Percentiles rank a stretch among this genome's conserved stretches.
Evolutionary conservation across 2,329 filamentous ascomycete genomes (phyloP).

Genomic region (Pseudogymnoascus sp.): DNA sequence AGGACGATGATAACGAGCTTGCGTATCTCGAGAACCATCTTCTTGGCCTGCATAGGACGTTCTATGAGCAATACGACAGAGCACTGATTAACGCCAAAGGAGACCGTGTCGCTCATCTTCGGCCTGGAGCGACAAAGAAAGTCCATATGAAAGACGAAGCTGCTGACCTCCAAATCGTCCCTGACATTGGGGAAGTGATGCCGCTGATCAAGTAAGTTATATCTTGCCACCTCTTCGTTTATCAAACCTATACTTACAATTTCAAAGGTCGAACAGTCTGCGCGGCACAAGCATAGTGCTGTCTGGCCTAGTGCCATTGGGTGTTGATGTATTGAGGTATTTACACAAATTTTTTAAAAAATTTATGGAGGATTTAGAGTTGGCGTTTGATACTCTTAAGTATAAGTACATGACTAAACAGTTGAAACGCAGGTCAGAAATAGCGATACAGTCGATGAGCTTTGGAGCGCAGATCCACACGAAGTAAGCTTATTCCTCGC

Average conservation of each 20-base stretch:
- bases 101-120: constrained; percentile 32
- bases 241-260: constrained; percentile 16
- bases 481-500: constrained; percentile 17
- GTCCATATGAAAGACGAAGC: constrained; percentile 32
- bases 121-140: constrained; percentile 33
- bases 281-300: constrained; percentile 72
- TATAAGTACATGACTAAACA: neutral
- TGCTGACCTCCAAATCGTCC: constrained; percentile 52
- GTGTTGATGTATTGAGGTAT: constrained; percentile 59
- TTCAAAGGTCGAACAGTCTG: constrained; percentile 49
- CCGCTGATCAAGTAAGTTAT: constrained; percentile 58
- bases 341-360: neutral
- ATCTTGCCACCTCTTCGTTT: neutral
- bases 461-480: constrained; percentile 65
- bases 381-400: neutral
- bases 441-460: constrained; percentile 74
- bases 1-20: constrained; percentile 82
- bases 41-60: constrained; percentile 63
- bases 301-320: constrained; percentile 80
- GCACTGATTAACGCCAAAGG: constrained; percentile 32
- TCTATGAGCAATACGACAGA: constrained; percentile 74
- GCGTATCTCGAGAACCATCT: constrained; percentile 67
- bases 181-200: constrained; percentile 81
- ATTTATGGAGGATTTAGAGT: neutral
- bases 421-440: constrained; percentile 55